Percentiles rank a stretch among this genome's conserved stretches.
Conservation (phyloP, 495 filamentous ascomycete genomes). For the Podospora appendiculata region DNA sequence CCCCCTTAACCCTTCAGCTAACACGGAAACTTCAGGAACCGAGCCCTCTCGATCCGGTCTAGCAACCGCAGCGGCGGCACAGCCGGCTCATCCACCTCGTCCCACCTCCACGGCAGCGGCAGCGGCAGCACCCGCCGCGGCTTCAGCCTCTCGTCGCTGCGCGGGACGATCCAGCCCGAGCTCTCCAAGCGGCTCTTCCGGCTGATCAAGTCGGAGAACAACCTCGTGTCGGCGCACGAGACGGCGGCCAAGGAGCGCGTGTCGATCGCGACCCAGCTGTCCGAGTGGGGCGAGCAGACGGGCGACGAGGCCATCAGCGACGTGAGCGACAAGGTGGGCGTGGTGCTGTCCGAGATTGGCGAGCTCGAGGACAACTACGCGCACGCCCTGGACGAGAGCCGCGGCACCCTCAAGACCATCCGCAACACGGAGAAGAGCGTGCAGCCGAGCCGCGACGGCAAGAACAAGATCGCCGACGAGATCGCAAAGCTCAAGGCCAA, state of each 20-base stretch:
- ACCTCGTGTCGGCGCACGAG: conserved; percentile 75
- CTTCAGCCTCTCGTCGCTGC: conserved; percentile 76
- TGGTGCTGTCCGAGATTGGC: conserved; percentile 82
- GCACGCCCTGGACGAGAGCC: conserved; percentile 75
- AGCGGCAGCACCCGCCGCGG: conserved; percentile 39
- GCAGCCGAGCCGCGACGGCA: conserved; percentile 82
- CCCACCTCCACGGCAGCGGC: conserved; percentile 19
- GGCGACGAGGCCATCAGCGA: conserved; percentile 80
- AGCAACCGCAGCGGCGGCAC: conserved; percentile 22
- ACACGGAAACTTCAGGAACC: conserved; percentile 41
- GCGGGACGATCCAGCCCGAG: conserved; percentile 74
- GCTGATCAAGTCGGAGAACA: conserved; percentile 87
- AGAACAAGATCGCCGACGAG: conserved; percentile 79
- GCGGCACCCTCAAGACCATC: conserved; percentile 76
- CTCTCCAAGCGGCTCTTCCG: conserved; percentile 77
- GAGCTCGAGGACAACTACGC: conserved; percentile 88
- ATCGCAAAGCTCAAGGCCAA: conserved; percentile 83
- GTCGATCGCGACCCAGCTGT: conserved; percentile 81
- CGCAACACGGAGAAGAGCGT: conserved; percentile 87
- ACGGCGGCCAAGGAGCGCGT: conserved; percentile 71
- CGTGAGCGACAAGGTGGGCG: conserved; percentile 88
- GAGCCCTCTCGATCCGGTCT: conserved; percentile 41
- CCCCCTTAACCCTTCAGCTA: not conserved
- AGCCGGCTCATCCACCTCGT: conserved; percentile 28
- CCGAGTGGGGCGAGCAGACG: conserved; percentile 91